Percentiles rank a stretch among this genome's conserved stretches.
Conservation (phyloP, 2,329 filamentous ascomycete species). For the Clonostachys byssicola region DNA sequence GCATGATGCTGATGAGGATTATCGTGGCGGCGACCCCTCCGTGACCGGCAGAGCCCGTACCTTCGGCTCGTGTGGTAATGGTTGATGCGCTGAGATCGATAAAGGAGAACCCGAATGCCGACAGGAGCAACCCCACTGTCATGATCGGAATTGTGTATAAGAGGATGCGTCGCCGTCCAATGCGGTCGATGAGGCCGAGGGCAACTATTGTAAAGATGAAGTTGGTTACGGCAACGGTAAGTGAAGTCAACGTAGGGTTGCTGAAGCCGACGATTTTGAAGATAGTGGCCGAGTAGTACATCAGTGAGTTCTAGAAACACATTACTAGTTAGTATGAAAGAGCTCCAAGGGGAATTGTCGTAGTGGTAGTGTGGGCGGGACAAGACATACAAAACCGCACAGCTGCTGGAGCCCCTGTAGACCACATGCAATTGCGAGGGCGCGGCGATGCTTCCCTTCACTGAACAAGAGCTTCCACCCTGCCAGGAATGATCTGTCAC, state of each 20-base stretch:
- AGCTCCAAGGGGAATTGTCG: neutral
- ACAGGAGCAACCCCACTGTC: constrained; percentile 66
- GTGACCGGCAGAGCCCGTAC: constrained; percentile 6
- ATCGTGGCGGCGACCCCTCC: constrained; percentile 35
- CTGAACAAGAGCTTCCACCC: constrained; percentile 41
- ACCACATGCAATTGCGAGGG: constrained; percentile 79
- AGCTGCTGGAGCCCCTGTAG: constrained; percentile 86
- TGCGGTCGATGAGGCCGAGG: constrained; percentile 70
- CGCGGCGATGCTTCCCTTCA: constrained; percentile 64
- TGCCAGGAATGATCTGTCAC: too few relatives aligned
- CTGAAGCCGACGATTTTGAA: constrained; percentile 74
- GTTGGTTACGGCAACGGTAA: constrained; percentile 79
- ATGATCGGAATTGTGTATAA: constrained; percentile 83
- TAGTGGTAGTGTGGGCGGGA: neutral
- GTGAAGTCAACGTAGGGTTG: constrained; percentile 73
- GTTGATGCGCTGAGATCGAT: constrained; percentile 7
- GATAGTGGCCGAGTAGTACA: constrained; percentile 87
- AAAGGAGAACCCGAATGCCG: constrained; percentile 66
- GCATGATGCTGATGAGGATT: constrained; percentile 71
- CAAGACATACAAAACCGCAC: constrained; percentile 66
- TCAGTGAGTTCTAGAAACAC: constrained; percentile 66
- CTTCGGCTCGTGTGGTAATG: neutral
- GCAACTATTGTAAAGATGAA: constrained; percentile 76
- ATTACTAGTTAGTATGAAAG: neutral
- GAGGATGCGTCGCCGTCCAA: constrained; percentile 76